Percentiles rank a stretch among this genome's conserved stretches.
Evolutionary conservation across 805 yeast species (phyloP).

Genomic region (Zygosaccharomyces gambellarensis): DNA sequence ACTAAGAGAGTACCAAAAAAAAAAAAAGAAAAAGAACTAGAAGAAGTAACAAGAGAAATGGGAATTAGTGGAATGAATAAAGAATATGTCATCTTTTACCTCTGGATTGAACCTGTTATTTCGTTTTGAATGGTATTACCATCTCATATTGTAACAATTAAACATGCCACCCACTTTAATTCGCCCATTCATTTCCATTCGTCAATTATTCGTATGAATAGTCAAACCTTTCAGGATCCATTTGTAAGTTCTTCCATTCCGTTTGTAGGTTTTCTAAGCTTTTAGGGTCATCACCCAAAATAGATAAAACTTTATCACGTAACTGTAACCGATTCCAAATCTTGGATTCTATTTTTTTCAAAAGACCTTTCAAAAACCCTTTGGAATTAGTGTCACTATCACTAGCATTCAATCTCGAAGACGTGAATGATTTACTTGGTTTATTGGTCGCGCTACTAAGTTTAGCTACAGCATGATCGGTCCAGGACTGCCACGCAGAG

Average conservation of each 20-base stretch:
- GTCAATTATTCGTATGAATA: slow-evolving; percentile 5
- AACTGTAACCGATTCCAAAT: slow-evolving; percentile 9
- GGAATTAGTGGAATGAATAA: neutral
- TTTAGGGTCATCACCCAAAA: slow-evolving; percentile 1
- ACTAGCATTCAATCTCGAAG: neutral
- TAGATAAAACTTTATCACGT: slow-evolving; percentile 8
- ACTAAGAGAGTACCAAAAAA: neutral
- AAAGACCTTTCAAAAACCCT: neutral
- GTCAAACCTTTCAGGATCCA: slow-evolving; percentile 5
- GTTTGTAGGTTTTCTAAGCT: slow-evolving; percentile 4
- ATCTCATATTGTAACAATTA: slow-evolving; percentile 1
- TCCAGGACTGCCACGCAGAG: slow-evolving; percentile 1
- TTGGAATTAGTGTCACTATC: neutral
- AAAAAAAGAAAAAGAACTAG: too few species aligned
- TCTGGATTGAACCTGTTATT: neutral
- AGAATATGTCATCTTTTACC: neutral
- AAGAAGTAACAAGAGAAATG: too few species aligned
- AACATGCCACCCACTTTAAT: neutral
- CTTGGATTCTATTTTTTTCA: slow-evolving; percentile 7
- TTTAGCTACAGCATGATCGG: slow-evolving; percentile 1
- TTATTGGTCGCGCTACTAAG: neutral
- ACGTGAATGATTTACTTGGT: slow-evolving; percentile 1
- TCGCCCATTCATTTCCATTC: neutral
- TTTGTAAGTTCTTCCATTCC: slow-evolving; percentile 13
- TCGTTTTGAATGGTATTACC: neutral